Evolutionary conservation across 164 flowering plant genomes (phyloP), one percentile per base, ranked within the genome.

Genomic region (Kalanchoe fedtschenkoi): DNA sequence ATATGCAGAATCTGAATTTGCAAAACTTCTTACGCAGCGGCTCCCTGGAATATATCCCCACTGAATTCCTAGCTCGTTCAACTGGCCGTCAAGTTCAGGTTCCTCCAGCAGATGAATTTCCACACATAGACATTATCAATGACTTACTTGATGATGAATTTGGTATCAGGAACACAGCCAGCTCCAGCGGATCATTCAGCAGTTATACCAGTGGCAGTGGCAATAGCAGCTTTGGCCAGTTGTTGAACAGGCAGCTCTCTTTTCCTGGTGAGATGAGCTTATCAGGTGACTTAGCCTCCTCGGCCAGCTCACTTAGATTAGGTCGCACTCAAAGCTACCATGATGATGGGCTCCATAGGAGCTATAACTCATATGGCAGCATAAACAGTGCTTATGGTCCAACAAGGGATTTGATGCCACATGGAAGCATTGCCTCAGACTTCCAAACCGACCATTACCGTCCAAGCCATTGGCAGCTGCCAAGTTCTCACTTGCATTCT

Each of bases 61-160:
- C 80, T 2, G 83, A 80, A 59, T 70, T 70, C 60, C 68, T 74
- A 8, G 76, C 76, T 24, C 34, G 78, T 39, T 65, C 77, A 57
- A 78, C 86, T 41, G 80, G 82, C 14, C 76, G 78, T 19, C 90
- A 81, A 64, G 53, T 62, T 39, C 86, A 77, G 19, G 77, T 76
- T 37, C 65, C 71, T 6, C 55, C 76, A 30, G 67, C 80, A 1
- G 97, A 93, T 61, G 98, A 90, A 30, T 93, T 90, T 66, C 98
- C 98, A 0, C 98, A 93, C 75, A 88, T 90, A 53, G 98, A 93
- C 70, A 90, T 93, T 62, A 93, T 93, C 62, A 86, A 93, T 67
- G 89, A 83, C 65, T 71, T 93, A 57, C 86, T 93, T 29, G 92
- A 90, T 54, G 98, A 93, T 65, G 98, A 90, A 66, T 77, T 84